phyloP scores from a whole-genome alignment of 2,329 filamentous ascomycete genomes.

The Claviceps sp. region DNA sequence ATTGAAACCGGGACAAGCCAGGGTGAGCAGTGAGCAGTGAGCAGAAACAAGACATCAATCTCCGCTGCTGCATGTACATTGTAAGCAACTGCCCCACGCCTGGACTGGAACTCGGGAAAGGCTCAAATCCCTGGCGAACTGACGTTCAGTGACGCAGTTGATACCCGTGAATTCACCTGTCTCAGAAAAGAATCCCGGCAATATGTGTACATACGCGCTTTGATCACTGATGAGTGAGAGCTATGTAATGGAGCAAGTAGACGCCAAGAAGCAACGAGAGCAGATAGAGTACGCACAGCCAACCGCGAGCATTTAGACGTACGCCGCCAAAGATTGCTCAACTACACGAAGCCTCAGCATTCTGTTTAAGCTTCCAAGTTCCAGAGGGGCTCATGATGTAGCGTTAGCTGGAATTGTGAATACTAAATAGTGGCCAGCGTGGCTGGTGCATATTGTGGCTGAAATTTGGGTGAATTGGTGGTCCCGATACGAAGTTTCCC shows the following conservation, averaged over 20 bases:
- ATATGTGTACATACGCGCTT: background rate
- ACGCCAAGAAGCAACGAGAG: background rate
- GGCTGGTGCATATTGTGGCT: background rate
- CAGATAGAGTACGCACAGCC: background rate
- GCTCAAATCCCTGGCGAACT: background rate
- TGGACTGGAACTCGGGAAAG: background rate
- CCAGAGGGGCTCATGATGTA: too few relatives aligned
- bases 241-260: background rate
- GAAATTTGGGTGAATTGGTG: background rate
- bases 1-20: background rate
- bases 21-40: background rate
- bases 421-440: background rate
- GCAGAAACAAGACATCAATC: background rate
- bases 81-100: background rate
- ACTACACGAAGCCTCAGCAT: too few relatives aligned
- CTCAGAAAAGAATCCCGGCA: background rate
- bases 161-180: background rate
- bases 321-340: too few relatives aligned
- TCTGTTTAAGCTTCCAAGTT: too few relatives aligned
- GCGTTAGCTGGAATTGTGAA: too few relatives aligned
- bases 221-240: too few relatives aligned
- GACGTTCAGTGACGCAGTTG: background rate
- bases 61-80: background rate
- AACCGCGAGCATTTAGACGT: too few relatives aligned
- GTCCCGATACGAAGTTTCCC: slow-evolving; percentile 20